phyloP scores from a whole-genome alignment of 1,139 yeast genomes.

The Blastobotrys aristatus region DNA sequence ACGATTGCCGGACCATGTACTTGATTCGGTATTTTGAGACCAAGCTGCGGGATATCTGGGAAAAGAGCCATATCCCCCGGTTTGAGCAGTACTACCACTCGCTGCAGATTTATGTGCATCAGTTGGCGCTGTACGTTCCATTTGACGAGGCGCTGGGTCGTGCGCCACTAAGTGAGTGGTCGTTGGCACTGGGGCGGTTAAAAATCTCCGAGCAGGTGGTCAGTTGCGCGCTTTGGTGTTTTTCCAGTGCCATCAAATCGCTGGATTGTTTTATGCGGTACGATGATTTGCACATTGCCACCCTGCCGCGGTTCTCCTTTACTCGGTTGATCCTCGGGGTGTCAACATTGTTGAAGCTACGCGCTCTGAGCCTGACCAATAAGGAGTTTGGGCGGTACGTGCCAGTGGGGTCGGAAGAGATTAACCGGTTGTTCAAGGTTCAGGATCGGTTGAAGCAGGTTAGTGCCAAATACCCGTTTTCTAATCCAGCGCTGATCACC shows the following conservation, averaged over 20 bases:
- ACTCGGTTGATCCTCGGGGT: conserved; percentile 65
- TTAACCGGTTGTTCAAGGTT: conserved; percentile 43
- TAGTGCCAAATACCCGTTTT: conserved; percentile 23
- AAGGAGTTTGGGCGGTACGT: conserved; percentile 46
- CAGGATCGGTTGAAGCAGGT: conserved; percentile 32
- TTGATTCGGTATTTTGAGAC: conserved; percentile 26
- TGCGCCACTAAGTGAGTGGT: conserved; percentile 36
- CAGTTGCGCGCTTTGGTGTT: conserved; percentile 24
- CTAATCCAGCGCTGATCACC: conserved; percentile 26
- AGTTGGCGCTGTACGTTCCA: conserved; percentile 43
- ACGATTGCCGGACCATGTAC: conserved; percentile 24
- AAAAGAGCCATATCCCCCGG: conserved; percentile 8
- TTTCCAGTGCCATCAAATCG: conserved; percentile 21
- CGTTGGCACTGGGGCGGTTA: conserved; percentile 28
- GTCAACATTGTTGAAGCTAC: conserved; percentile 56
- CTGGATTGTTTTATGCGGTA: conserved; percentile 20
- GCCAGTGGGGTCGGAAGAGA: conserved; percentile 46
- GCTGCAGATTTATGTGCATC: conserved; percentile 71
- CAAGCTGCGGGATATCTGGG: conserved; percentile 15
- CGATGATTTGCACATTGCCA: conserved; percentile 36
- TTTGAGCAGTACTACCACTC: conserved; percentile 42
- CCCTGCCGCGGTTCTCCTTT: conserved; percentile 57
- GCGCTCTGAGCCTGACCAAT: conserved; percentile 51
- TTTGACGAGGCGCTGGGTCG: conserved; percentile 29
- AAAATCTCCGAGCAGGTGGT: conserved; percentile 23